Conservation (phyloP, 495 filamentous ascomycete genomes). For the Hyaloscypha variabilis region DNA sequence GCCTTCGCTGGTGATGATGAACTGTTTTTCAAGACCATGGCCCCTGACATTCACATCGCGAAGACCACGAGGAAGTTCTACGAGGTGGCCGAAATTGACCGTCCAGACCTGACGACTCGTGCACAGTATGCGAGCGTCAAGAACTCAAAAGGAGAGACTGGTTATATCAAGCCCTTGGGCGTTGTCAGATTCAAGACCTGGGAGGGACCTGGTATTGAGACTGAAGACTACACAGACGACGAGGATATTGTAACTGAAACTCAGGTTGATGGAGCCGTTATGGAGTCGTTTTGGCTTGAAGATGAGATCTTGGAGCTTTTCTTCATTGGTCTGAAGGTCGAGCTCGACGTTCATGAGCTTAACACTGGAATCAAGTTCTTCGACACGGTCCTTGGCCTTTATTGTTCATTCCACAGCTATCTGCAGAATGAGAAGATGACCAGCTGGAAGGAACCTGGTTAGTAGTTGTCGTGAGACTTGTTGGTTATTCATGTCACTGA, state of each 20-base stretch:
- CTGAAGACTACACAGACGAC: slow-evolving; percentile 24
- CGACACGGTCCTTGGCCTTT: slow-evolving; percentile 55
- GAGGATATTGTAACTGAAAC: slow-evolving; percentile 23
- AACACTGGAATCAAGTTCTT: slow-evolving; percentile 64
- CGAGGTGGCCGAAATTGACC: slow-evolving; percentile 28
- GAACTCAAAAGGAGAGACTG: slow-evolving; percentile 22
- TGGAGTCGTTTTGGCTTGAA: slow-evolving; percentile 67
- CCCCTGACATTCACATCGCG: slow-evolving; percentile 6
- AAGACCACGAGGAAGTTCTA: slow-evolving; percentile 13
- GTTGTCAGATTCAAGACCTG: slow-evolving; percentile 39
- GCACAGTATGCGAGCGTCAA: slow-evolving; percentile 22
- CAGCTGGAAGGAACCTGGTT: slow-evolving; percentile 32
- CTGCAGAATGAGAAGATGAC: slow-evolving; percentile 74
- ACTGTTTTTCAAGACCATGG: slow-evolving; percentile 25
- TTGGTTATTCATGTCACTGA: slow-evolving; percentile 3
- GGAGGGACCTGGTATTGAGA: slow-evolving; percentile 41
- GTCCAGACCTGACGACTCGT: slow-evolving; percentile 3
- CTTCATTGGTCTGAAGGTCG: slow-evolving; percentile 78
- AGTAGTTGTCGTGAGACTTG: slow-evolving; percentile 13
- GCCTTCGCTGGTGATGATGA: slow-evolving; percentile 38
- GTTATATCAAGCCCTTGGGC: slow-evolving; percentile 41
- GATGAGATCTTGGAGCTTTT: slow-evolving; percentile 60
- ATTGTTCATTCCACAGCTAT: slow-evolving; percentile 65
- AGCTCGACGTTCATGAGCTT: slow-evolving; percentile 61
- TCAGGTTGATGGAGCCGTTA: neutral